Evolutionary conservation across 1,139 yeast species (phyloP), one percentile per base, ranked within the genome.

Genomic region (Eremothecium sinecaudum): DNA sequence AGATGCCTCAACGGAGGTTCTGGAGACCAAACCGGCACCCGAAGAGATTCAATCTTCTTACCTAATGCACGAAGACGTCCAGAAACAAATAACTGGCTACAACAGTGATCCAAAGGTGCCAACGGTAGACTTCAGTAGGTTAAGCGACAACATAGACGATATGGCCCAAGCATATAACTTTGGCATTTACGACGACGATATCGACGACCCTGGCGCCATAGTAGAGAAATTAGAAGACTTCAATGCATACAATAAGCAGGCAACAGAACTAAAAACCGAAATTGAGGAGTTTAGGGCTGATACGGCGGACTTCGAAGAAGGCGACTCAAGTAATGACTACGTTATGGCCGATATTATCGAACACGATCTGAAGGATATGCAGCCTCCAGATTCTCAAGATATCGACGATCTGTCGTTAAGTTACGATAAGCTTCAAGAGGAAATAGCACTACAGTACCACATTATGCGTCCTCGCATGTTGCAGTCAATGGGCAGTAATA

Each of bases 141-240:
- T 71, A 31, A 65, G 64, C 21, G 59, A 60, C 31, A 68, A 72
- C 41, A 38, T 69, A 43, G 78, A 74, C 34, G 63, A 71, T 3
- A 71, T 75, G 79, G 80, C 73, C 0, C 63, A 65, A 38, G 80
- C 79, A 0, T 76, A 76, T 44, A 60, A 64, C n/a, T 46, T 67
- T 28, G 82, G 81, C 1, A 53, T 69, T 45, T 75, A 73, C 47
- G 79, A 74, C 44, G 79, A 71, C 42, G 81, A 76, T 44, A 65
- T 73, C 9, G 69, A 61, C 23, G 64, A 73, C 1, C 67, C 67
- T 5, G 82, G 81, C 0, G 71, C 74, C 4, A 69, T 78, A 1
- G 69, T 78, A 20, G 71, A 73, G 39, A 59, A 64, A 36, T 41
- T 75, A 12, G 66, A 63, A 10, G 86, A 78, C 50, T 74, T 78